Evolutionary conservation across 2,329 filamentous ascomycete species (phyloP), one percentile per base, ranked within the genome.

Genomic region (Clarireedia homoeocarpa): DNA sequence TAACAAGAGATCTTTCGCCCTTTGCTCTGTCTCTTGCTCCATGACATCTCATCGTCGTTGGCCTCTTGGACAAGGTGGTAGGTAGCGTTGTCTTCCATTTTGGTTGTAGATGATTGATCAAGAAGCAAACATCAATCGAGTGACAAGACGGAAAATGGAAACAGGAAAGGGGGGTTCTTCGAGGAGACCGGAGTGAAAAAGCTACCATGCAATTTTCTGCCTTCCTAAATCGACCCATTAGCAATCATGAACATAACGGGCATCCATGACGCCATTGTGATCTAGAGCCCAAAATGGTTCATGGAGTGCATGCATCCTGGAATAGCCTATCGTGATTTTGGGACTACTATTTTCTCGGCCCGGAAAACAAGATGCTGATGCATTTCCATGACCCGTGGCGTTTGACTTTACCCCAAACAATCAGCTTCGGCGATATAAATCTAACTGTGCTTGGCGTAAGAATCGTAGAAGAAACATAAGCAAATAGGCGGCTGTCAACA

Each of bases 31-130:
- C 10, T 51, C n/a, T 51, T 26, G 17, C 27, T 51, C 36, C 23
- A 42, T 7, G 38, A 17, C 5, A 12, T 42, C 15, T 42, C 48
- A 9, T 42, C 34, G 17, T 42, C 38, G 23, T 51, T 27, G 20
- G 12, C n/a, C 6, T 42, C 48, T 51, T 51, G 48, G 6, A 51
- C 23, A 7, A 51, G 48, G 38, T 51, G 48, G 38, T 51, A 51
- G 9, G 36, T 26, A 30, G 36, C 27, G 2, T n/a, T 4, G 15
- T 42, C 36, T 15, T 24, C 23, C 48, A 51, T 51, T 42, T 17
- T 42, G 39, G 20, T 42, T 3, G 20, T 20, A 42, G 39, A 42
- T 42, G n/a, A 24, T 27, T 42, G 36, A 30, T n/a, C n/a, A 26
- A 40, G 36, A 40, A 49, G 48, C 23, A 20, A 49, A n/a, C 4